These are phyloP conservation scores for Talaromyces sp. DNA, from an alignment of 2,329 filamentous ascomycete genomes.

Conservation along the genomic window DNA sequence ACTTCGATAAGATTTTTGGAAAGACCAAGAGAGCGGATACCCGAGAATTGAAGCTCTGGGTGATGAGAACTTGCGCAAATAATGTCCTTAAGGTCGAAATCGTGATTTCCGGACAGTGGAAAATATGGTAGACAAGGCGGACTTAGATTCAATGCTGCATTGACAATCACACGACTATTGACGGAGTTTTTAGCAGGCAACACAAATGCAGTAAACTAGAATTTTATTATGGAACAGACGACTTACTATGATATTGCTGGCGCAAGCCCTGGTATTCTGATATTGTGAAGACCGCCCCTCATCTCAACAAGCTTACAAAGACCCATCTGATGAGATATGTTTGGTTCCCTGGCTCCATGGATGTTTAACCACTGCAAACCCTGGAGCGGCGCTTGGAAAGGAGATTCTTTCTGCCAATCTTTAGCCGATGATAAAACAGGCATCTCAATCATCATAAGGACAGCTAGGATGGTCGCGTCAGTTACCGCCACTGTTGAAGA, in stretches of 20 bases:
- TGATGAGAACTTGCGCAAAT: neutral
- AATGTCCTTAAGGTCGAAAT: neutral
- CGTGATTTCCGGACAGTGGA: neutral
- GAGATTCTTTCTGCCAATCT: neutral
- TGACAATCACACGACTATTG: constrained; percentile 20
- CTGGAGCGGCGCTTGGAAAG: neutral
- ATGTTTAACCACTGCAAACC: neutral
- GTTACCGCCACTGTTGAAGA: neutral
- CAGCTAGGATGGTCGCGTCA: neutral
- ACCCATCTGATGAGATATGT: neutral
- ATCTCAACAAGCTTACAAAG: neutral
- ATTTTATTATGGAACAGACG: neutral
- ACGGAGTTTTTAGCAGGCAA: neutral
- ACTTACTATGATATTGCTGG: constrained; percentile 37
- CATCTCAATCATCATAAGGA: neutral
- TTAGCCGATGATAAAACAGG: neutral
- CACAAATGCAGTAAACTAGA: neutral
- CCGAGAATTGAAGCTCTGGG: neutral
- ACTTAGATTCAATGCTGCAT: constrained; percentile 12
- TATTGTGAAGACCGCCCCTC: constrained; percentile 20
- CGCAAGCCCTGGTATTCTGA: constrained; percentile 35
- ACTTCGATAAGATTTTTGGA: neutral
- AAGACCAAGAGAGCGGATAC: neutral
- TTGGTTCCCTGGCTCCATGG: neutral
- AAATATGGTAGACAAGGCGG: neutral